Conservation (phyloP, 1,284 basidiomycete genomes). For the Rhodotorula sp. region DNA sequence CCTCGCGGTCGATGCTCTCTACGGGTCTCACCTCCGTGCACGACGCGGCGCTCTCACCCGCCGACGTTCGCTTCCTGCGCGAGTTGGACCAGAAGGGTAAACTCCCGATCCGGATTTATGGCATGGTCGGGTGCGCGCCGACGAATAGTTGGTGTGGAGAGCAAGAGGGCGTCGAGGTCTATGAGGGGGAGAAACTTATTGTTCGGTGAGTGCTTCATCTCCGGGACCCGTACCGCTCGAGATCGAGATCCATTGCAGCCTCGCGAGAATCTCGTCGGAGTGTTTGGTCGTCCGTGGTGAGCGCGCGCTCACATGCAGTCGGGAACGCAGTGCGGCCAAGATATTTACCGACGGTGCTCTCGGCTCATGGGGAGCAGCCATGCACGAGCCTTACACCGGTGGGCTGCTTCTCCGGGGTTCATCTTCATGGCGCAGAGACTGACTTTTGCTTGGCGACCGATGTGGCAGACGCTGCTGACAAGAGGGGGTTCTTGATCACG, state of each 20-base stretch:
- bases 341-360: slow-evolving; percentile 81
- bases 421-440: no score
- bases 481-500: slow-evolving; percentile 66
- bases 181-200: slow-evolving; percentile 43
- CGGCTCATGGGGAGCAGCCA: slow-evolving; percentile 85
- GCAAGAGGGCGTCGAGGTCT: slow-evolving; percentile 55
- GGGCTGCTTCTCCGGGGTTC: background rate
- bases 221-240: background rate
- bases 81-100: slow-evolving; percentile 37
- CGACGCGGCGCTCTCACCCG: slow-evolving; percentile 64
- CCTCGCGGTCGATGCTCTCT: slow-evolving; percentile 65
- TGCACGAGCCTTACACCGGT: slow-evolving; percentile 72
- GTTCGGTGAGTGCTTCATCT: slow-evolving; percentile 16
- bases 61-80: slow-evolving; percentile 64
- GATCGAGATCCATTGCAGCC: background rate
- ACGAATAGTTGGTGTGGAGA: slow-evolving; percentile 66
- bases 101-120: slow-evolving; percentile 37
- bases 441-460: no score
- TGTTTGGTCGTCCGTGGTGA: no score
- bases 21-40: slow-evolving; percentile 79
- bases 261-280: no score
- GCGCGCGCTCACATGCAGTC: no score
- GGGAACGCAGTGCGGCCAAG: slow-evolving; percentile 58
- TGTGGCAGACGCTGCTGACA: slow-evolving; percentile 56
- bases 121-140: slow-evolving; percentile 51